These are phyloP conservation scores for Cetradonia linearis DNA, from an alignment of 495 filamentous ascomycete species.

Conservation along the genomic window DNA sequence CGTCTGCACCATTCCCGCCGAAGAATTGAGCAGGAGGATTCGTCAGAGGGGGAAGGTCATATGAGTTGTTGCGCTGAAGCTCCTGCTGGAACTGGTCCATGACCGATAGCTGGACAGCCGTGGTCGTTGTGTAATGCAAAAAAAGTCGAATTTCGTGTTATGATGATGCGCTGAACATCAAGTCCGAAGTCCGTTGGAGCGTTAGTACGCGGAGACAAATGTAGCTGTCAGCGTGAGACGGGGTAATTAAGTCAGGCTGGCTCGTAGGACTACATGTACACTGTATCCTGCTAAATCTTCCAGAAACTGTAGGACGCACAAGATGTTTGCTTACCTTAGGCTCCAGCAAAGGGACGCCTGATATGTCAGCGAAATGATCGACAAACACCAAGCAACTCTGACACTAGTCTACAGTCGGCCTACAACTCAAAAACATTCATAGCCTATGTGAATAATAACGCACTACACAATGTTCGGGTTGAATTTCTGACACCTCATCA, in stretches of 20 bases:
- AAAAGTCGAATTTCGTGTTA: neutral
- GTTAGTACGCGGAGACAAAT: neutral
- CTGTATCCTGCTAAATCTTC: neutral
- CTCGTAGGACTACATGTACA: neutral
- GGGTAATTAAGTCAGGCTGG: neutral
- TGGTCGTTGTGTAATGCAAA: neutral
- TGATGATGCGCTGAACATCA: neutral
- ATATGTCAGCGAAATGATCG: conserved; percentile 11
- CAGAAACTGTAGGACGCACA: neutral
- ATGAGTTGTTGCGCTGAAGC: conserved; percentile 33
- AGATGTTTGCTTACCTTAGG: conserved; percentile 1
- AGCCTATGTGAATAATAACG: neutral
- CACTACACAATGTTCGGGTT: neutral
- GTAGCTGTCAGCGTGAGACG: neutral
- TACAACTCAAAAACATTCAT: too few relatives aligned
- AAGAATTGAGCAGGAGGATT: conserved; percentile 65
- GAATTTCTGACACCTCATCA: neutral
- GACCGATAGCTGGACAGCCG: neutral
- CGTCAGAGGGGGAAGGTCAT: conserved; percentile 39
- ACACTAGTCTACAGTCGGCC: too few relatives aligned
- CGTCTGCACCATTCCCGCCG: conserved; percentile 50
- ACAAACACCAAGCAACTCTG: neutral
- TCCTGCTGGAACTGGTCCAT: conserved; percentile 25
- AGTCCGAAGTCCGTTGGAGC: neutral
- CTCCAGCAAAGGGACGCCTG: neutral